Evolutionary conservation across 495 filamentous ascomycete genomes (phyloP).

Genomic region (Tetracladium setigerum): DNA sequence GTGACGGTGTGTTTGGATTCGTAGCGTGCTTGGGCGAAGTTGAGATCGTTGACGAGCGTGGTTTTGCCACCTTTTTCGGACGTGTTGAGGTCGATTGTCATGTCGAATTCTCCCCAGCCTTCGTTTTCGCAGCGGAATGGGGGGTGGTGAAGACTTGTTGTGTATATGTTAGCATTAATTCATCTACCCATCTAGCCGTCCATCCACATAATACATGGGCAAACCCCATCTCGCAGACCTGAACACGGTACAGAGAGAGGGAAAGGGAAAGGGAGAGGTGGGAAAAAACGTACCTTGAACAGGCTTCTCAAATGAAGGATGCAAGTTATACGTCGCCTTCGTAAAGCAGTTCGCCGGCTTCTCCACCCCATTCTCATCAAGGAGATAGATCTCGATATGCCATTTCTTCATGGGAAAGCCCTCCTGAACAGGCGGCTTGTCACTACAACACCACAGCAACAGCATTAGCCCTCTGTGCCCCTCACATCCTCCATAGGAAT

Average conservation of each 20-base stretch:
- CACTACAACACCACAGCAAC: conserved; percentile 28
- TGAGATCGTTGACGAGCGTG: conserved; percentile 77
- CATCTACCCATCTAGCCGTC: conserved; percentile 1
- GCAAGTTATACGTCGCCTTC: conserved; percentile 84
- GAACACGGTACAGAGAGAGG: conserved; percentile 1
- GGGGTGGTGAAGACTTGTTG: conserved; percentile 62
- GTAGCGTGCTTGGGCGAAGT: conserved; percentile 77
- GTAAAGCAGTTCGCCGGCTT: conserved; percentile 79
- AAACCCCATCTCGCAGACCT: background rate
- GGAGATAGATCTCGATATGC: conserved; percentile 56
- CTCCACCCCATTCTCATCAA: conserved; percentile 55
- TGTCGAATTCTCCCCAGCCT: conserved; percentile 99
- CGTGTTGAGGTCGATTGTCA: conserved; percentile 74
- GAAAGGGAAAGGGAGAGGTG: conserved; percentile 8
- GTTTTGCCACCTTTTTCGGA: conserved; percentile 82
- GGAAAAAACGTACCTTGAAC: conserved; percentile 63
- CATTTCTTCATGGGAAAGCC: conserved; percentile 85
- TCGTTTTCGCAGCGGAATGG: conserved; percentile 89
- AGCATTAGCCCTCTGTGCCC: conserved; percentile 8
- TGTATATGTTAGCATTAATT: background rate
- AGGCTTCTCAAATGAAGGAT: conserved; percentile 83
- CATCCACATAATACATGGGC: background rate
- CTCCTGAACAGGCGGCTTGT: conserved; percentile 67
- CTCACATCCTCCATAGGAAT: conserved; percentile 3
- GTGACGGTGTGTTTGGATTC: conserved; percentile 73